Conservation (phyloP, 441 rosid genomes). For the Populus trichocarpa region DNA sequence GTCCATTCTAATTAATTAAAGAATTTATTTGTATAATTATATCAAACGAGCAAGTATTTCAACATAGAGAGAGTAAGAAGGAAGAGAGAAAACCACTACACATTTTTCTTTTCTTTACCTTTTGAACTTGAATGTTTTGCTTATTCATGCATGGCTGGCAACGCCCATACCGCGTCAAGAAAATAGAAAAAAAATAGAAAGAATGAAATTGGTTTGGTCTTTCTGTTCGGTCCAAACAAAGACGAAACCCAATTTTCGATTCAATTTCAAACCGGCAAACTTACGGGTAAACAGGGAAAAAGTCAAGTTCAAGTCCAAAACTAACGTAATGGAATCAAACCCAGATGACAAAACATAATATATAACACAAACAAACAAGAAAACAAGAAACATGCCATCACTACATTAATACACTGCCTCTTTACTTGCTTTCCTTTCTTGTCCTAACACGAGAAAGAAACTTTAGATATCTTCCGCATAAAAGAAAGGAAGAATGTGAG, state of each 20-base stretch:
- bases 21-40: background rate
- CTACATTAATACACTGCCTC: constrained; percentile 4
- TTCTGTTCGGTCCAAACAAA: constrained; percentile 23
- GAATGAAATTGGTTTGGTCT: background rate
- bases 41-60: constrained; percentile 13
- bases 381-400: constrained; percentile 12
- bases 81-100: background rate
- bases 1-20: constrained; percentile 6
- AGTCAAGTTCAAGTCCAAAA: constrained; percentile 19
- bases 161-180: constrained; percentile 28
- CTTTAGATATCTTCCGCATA: constrained; percentile 9
- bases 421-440: constrained; percentile 13
- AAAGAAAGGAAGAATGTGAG: background rate
- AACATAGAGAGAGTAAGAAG: background rate
- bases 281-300: constrained; percentile 32
- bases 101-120: constrained; percentile 6
- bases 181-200: background rate
- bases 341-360: background rate
- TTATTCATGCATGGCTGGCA: constrained; percentile 37
- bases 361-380: constrained; percentile 1
- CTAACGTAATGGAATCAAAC: constrained; percentile 2
- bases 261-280: constrained; percentile 30
- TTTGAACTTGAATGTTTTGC: constrained; percentile 22
- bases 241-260: constrained; percentile 17
- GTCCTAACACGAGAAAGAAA: constrained; percentile 7